phyloP scores from a whole-genome alignment of 2,329 filamentous ascomycete genomes.

The Talaromyces sp. region DNA sequence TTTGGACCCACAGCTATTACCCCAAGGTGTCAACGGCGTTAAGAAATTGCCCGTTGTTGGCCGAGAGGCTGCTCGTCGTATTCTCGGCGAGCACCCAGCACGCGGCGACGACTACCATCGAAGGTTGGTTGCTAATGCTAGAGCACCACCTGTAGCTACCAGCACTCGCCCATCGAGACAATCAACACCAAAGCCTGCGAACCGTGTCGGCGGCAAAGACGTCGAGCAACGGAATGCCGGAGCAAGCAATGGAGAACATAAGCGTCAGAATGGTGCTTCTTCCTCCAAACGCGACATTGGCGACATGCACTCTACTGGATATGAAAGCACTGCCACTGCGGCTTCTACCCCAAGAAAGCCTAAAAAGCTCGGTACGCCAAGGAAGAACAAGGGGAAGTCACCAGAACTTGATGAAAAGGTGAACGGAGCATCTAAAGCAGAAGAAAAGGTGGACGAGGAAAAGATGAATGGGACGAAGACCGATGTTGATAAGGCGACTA shows the following conservation, averaged over 20 bases:
- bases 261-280: constrained; percentile 5
- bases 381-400: constrained; percentile 1
- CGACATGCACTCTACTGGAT: constrained; percentile 3
- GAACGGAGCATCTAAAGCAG: neutral
- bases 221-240: constrained; percentile 8
- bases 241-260: neutral
- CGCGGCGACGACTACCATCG: constrained; percentile 37
- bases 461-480: neutral
- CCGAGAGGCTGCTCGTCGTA: constrained; percentile 38
- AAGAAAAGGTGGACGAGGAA: neutral
- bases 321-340: neutral
- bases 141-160: neutral
- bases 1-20: constrained; percentile 54
- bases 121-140: constrained; percentile 23
- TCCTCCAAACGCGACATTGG: neutral
- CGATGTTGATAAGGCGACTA: neutral
- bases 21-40: constrained; percentile 41
- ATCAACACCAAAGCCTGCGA: constrained; percentile 2
- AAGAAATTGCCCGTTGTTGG: constrained; percentile 41
- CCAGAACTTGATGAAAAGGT: neutral
- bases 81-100: constrained; percentile 37
- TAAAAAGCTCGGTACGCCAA: neutral
- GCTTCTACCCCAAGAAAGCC: neutral
- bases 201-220: neutral
- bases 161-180: neutral